Conservation (phyloP, 2,329 filamentous ascomycete species). For the Neonectria coccinea region DNA sequence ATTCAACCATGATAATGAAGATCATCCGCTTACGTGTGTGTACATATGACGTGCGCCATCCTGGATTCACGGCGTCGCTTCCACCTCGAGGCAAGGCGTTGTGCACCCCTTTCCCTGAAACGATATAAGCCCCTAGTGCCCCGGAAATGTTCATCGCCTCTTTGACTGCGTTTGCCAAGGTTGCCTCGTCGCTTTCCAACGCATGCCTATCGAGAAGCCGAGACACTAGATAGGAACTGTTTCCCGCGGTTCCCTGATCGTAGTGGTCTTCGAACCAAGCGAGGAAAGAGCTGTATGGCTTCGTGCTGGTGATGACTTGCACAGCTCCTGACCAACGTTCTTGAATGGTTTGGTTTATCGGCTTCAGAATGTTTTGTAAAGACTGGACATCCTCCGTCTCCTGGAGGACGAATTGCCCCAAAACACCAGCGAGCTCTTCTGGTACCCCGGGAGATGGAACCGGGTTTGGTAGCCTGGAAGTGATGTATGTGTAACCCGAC, state of each 20-base stretch:
- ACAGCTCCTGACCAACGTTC: conserved; percentile 50
- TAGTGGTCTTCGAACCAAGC: conserved; percentile 53
- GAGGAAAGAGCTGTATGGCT: conserved; percentile 50
- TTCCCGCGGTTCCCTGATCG: conserved; percentile 52
- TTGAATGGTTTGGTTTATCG: conserved; percentile 53
- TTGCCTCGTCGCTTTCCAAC: conserved; percentile 44
- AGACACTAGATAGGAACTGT: conserved; percentile 55
- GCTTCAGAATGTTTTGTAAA: conserved; percentile 47
- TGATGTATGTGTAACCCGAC: conserved; percentile 61
- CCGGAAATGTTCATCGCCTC: conserved; percentile 47
- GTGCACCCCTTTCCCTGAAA: conserved; percentile 58
- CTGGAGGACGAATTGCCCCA: conserved; percentile 51
- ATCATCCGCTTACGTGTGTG: conserved; percentile 54
- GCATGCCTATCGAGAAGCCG: conserved; percentile 56
- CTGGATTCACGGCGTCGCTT: conserved; percentile 60
- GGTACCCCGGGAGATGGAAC: conserved; percentile 51
- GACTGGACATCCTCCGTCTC: conserved; percentile 49
- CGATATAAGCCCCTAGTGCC: conserved; percentile 52
- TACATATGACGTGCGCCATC: conserved; percentile 61
- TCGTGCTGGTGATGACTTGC: conserved; percentile 29
- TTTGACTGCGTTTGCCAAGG: conserved; percentile 53
- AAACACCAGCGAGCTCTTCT: conserved; percentile 51
- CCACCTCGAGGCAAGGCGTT: conserved; percentile 59
- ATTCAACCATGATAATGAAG: conserved; percentile 9
- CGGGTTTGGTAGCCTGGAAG: conserved; percentile 48